Percentiles rank a stretch among this genome's conserved stretches.
Conservation (phyloP, 257 asterid genomes). For the Scutellaria barbata region DNA sequence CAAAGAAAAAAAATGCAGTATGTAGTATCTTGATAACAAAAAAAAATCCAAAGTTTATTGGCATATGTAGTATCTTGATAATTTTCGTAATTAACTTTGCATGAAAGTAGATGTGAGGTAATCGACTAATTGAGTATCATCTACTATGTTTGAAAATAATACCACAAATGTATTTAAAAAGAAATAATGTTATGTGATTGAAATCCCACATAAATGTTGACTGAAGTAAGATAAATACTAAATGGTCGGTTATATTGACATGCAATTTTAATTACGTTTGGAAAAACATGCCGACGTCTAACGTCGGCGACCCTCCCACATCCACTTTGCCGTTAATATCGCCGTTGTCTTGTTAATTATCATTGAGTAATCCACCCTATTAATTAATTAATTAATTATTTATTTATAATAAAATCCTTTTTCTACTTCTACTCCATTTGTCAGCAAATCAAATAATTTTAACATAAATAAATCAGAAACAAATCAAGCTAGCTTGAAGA, state of each 20-base stretch:
- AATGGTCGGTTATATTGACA: constrained; percentile 39
- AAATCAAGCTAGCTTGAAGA: background rate
- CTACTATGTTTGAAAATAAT: too few relatives aligned
- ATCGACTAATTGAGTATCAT: background rate
- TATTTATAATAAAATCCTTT: background rate
- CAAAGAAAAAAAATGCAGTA: too few relatives aligned
- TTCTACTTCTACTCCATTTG: constrained; percentile 22
- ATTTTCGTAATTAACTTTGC: too few relatives aligned
- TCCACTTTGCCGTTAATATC: constrained; percentile 37
- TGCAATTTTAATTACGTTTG: constrained; percentile 1
- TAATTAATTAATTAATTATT: background rate
- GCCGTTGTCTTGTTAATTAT: constrained; percentile 27
- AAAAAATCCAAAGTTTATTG: too few relatives aligned
- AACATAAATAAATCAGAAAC: background rate
- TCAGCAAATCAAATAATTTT: constrained; percentile 8
- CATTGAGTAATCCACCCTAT: constrained; percentile 18
- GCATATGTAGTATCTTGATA: too few relatives aligned
- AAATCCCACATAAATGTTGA: too few relatives aligned
- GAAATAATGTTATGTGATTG: too few relatives aligned
- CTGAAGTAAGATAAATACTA: background rate
- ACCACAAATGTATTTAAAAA: too few relatives aligned
- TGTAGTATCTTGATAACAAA: too few relatives aligned
- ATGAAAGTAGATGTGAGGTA: too few relatives aligned
- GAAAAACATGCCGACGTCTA: constrained; percentile 37
- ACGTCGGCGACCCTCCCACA: constrained; percentile 37